phyloP scores from a whole-genome alignment of 305 asterid genomes.

The Solanum hybrid region DNA sequence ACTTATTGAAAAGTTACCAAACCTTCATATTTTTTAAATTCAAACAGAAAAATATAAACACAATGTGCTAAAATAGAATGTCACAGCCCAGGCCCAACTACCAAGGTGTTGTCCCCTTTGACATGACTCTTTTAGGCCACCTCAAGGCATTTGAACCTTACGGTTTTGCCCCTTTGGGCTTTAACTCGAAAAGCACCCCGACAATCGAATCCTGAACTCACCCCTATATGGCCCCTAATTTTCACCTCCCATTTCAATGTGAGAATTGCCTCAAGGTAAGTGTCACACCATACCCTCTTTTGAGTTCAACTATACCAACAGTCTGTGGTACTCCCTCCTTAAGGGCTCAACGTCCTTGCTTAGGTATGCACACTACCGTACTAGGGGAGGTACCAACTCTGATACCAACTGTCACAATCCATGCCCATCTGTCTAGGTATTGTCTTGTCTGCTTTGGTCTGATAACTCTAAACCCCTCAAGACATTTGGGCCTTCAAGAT shows the following conservation, averaged over 20 bases:
- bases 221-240: background rate
- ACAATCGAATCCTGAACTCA: background rate
- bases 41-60: background rate
- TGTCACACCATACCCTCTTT: background rate
- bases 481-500: background rate
- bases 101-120: background rate
- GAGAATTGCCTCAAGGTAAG: background rate
- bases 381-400: background rate
- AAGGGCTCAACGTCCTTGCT: background rate
- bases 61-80: background rate
- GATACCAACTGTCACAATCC: background rate
- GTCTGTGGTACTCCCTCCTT: background rate
- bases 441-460: background rate
- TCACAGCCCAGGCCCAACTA: background rate
- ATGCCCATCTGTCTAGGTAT: background rate
- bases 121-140: background rate
- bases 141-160: background rate
- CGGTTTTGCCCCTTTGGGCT: background rate
- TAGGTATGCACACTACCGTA: background rate
- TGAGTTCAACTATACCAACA: background rate
- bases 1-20: background rate
- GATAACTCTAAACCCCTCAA: background rate
- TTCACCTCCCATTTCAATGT: background rate
- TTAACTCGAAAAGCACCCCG: background rate
- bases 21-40: background rate